Evolutionary conservation across 371 early-diverging fungal genomes (phyloP), one percentile per base, ranked within the genome.

Genomic region (Mortierella sp.): DNA sequence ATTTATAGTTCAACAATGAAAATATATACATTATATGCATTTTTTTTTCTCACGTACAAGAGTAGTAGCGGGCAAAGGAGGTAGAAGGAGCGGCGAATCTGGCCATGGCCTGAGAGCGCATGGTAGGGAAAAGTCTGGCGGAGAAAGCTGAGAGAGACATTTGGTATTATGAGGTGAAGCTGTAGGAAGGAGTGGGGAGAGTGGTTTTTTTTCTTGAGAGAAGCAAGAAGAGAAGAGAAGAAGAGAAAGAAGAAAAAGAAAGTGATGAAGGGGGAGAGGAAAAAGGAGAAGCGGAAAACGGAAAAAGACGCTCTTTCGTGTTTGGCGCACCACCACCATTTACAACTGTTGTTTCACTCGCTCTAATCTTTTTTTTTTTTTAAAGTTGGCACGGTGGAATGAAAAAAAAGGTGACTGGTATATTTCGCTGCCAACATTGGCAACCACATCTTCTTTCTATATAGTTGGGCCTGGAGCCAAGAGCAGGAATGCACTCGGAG

Each of bases 61-160:
- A 50, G 45, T 78, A 73, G 70, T 63, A 73, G 58, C 79, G 79
- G 79, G 79, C 79, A 78, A 78, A 78, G 70, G 73, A 77, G 67
- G 73, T 52, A 11, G 69, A 6, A 38, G 77, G 77, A 48, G 74
- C 70, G 63, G 79, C 79, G 58, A 69, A 53, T 38, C 78, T 59
- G 58, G 78, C 67, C 69, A 73, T 58, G 66, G 73, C 78, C 78
- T 78, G 78, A 47, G 65, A 48, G 73, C 78, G 78, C 69, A 73
- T 67, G 70, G 78, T 72, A 47, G 78, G 78, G 78, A 78, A 78
- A 63, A 78, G 78, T 68, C 73, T 68, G 65, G 78, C 58, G 60
- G 77, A 77, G 65, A 77, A 53, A 52, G 77, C 68, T 38, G 73
- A 60, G 73, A 78, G 73, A 58, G 78, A 78, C 78, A 78, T 78